Evolutionary conservation across 2,329 filamentous ascomycete genomes (phyloP).

Genomic region (Ophiostoma ulmi): DNA sequence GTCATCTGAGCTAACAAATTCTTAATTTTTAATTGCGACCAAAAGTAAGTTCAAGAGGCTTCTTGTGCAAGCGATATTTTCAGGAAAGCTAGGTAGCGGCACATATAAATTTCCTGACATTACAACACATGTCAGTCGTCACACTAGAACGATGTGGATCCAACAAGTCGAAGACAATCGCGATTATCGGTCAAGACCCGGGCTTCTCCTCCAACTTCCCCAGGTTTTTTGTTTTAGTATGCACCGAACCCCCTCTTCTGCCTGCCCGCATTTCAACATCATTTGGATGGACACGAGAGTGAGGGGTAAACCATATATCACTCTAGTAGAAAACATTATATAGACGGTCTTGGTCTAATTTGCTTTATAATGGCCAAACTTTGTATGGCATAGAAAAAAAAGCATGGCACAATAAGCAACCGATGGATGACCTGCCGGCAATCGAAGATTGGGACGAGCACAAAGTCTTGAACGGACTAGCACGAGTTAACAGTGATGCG

Average conservation of each 20-base stretch:
- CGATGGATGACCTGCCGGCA: neutral
- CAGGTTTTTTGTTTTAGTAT: neutral
- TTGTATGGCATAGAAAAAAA: neutral
- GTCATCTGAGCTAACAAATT: too few relatives aligned
- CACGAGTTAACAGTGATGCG: neutral
- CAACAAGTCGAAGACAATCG: neutral
- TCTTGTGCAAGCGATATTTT: too few relatives aligned
- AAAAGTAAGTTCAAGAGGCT: too few relatives aligned
- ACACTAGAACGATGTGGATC: neutral
- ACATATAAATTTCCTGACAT: neutral
- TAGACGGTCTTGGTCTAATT: neutral
- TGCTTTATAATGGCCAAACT: neutral
- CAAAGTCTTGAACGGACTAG: neutral
- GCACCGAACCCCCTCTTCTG: neutral
- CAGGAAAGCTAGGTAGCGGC: too few relatives aligned
- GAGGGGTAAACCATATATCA: neutral
- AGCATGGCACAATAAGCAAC: neutral
- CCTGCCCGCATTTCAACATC: neutral
- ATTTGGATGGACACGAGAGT: neutral
- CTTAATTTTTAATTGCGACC: too few relatives aligned
- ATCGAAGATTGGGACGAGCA: neutral
- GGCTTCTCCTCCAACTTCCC: neutral
- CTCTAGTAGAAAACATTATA: neutral
- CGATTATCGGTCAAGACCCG: neutral
- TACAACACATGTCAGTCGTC: neutral